Conservation (phyloP, 345 rosid genomes). For the Trapa incisa region DNA sequence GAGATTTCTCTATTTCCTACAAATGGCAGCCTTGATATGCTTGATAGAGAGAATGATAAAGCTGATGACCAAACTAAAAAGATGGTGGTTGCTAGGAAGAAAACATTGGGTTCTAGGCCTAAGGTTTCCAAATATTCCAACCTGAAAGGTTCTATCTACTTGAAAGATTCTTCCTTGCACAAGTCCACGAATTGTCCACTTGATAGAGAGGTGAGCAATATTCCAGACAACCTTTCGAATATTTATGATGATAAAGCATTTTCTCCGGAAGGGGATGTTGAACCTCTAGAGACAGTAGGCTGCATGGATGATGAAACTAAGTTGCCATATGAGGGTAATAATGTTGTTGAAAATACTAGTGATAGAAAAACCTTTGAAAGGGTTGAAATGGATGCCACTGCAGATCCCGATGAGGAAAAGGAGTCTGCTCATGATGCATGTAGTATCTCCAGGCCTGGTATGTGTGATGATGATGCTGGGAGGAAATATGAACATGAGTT, state of each 20-base stretch:
- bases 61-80: conserved; percentile 21
- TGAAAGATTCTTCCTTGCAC: conserved; percentile 19
- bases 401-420: conserved; percentile 10
- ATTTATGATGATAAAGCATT: conserved; percentile 19
- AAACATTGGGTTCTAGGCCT: conserved; percentile 46
- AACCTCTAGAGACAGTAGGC: conserved; percentile 8
- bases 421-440: conserved; percentile 1
- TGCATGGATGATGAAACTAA: conserved; percentile 39
- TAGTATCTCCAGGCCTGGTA: neutral
- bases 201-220: conserved; percentile 16
- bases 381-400: conserved; percentile 11
- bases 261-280: conserved; percentile 17
- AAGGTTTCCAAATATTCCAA: conserved; percentile 26
- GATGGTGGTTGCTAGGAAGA: conserved; percentile 42
- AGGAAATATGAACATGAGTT: neutral
- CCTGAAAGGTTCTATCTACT: conserved; percentile 50
- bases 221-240: conserved; percentile 9
- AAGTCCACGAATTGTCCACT: conserved; percentile 16
- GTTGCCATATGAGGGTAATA: conserved; percentile 35
- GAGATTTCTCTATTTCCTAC: conserved; percentile 16
- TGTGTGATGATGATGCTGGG: conserved; percentile 4
- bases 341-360: conserved; percentile 11
- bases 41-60: conserved; percentile 18
- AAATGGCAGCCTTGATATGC: conserved; percentile 15
- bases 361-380: conserved; percentile 17